Evolutionary conservation across 306 rosid genomes (phyloP), one percentile per base, ranked within the genome.

Genomic region (Canavalia gladiata): DNA sequence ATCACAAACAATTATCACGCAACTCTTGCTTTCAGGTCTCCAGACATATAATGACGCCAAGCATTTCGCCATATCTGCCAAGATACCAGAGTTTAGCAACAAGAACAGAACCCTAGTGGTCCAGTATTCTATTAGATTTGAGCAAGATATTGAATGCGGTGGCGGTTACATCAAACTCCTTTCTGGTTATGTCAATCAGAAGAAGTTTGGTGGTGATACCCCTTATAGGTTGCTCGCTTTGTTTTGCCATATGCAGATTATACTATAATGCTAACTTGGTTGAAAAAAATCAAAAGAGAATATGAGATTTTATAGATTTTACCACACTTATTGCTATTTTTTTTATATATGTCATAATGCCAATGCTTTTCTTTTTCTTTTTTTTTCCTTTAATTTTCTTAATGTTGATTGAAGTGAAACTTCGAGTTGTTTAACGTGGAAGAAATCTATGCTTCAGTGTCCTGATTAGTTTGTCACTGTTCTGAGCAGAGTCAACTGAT

Each of bases 91-190:
- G 86, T 87, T 95, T 70, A 83, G 55, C 87, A 95, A 95, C 54
- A 84, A 86, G 86, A 87, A 95, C 81, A 86, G 87, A 82, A 95
- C 99, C 4, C 83, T 93, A 76, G 97, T 95, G 74, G 72, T 95
- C 52, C 99, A 95, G 86, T 95, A 95, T 78, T 95, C 99, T 18
- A 82, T 95, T 68, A 91, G 84, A 56, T 88, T 95, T 83, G 99
- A 95, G 78, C 99, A 95, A 90, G 99, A 93, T 68, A 93, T 95
- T 79, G 99, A 95, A 86, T 93, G 99, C 10, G 99, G 98, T 6
- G 99, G 99, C 8, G 99, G 98, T 67, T 95, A 95, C 86, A 86
- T 95, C 70, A 95, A 95, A 87, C 97, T 95, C 79, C 90, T 85
- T 51, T 93, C 99, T 81, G 99, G 95, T 68, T 95, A 88, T 90